A percentile compares a stretch with the other conserved stretches of the same genome.
phyloP scores from a whole-genome alignment of 2,329 filamentous ascomycete species.

The Hymenoscyphus fructigenus region DNA sequence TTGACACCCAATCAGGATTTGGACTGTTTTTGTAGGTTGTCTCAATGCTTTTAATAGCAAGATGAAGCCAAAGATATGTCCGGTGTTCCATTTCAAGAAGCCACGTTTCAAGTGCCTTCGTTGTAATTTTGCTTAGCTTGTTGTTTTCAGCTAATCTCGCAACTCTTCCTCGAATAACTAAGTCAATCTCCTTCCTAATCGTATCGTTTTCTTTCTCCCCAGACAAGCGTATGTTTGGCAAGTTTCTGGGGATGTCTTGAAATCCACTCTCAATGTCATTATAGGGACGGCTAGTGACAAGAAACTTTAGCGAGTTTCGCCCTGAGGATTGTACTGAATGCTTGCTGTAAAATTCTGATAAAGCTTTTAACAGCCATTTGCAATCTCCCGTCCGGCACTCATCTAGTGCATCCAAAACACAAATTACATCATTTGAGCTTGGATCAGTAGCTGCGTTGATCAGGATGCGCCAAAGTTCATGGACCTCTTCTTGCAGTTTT shows the following conservation, averaged over 20 bases:
- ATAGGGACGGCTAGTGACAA: constrained; percentile 41
- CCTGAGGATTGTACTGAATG: background rate
- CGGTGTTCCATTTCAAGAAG: constrained; percentile 13
- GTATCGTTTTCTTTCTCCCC: constrained; percentile 40
- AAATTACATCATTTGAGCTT: constrained; percentile 33
- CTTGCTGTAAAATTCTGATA: constrained; percentile 13
- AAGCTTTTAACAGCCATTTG: constrained; percentile 22
- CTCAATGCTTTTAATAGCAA: constrained; percentile 15
- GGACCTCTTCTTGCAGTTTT: constrained; percentile 26
- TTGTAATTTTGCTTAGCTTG: background rate
- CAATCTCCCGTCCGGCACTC: constrained; percentile 37
- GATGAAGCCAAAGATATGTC: constrained; percentile 22
- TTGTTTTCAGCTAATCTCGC: constrained; percentile 8
- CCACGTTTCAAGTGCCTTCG: background rate
- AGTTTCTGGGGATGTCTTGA: constrained; percentile 16
- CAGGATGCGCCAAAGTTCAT: constrained; percentile 39
- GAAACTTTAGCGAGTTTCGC: constrained; percentile 33
- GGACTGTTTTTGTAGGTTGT: constrained; percentile 8
- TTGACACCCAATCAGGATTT: background rate
- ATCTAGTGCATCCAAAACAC: constrained; percentile 44
- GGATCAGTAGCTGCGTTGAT: constrained; percentile 30
- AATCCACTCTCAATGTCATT: constrained; percentile 34
- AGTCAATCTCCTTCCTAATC: constrained; percentile 40
- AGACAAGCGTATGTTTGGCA: constrained; percentile 37
- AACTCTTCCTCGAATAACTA: constrained; percentile 33